A percentile compares a stretch with the other conserved stretches of the same genome.
Conservation (phyloP, 169 alveolate species). For the Plasmodium sp. region DNA sequence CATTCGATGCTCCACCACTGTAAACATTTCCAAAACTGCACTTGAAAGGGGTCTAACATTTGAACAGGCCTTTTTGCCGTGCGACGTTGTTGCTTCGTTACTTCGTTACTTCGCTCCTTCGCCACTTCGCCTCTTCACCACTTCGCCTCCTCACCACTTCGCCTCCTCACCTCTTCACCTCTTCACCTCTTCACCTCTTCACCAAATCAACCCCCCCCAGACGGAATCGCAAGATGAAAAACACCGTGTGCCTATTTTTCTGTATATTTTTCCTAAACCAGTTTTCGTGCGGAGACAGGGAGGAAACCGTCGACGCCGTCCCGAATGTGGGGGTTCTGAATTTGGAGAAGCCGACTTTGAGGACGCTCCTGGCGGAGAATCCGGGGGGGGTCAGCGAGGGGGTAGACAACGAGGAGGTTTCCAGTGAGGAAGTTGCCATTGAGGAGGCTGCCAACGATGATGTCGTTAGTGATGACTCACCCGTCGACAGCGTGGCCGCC, state of each 20-base stretch:
- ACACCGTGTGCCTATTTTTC: background rate
- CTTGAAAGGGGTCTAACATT: background rate
- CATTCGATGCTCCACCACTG: background rate
- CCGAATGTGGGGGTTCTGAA: background rate
- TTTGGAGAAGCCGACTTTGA: background rate
- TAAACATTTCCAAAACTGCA: background rate
- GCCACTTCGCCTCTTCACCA: background rate
- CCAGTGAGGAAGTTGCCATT: too few relatives aligned
- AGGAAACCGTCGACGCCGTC: background rate
- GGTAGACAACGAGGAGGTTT: too few relatives aligned
- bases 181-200: background rate
- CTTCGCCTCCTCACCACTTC: background rate
- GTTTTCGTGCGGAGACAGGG: background rate
- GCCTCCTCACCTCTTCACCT: background rate
- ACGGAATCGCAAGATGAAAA: background rate
- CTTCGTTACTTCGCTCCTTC: background rate
- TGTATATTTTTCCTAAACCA: background rate
- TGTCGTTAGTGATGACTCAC: too few relatives aligned
- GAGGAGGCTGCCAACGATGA: too few relatives aligned
- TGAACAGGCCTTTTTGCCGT: too few relatives aligned
- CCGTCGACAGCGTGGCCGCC: too few relatives aligned
- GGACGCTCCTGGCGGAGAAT: background rate
- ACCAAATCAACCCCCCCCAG: background rate
- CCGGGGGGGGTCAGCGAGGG: too few relatives aligned
- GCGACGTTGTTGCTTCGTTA: background rate